Evolutionary conservation across 768 basidiomycete species (phyloP).

Genomic region (Porpolomopsis calyptriformis): DNA sequence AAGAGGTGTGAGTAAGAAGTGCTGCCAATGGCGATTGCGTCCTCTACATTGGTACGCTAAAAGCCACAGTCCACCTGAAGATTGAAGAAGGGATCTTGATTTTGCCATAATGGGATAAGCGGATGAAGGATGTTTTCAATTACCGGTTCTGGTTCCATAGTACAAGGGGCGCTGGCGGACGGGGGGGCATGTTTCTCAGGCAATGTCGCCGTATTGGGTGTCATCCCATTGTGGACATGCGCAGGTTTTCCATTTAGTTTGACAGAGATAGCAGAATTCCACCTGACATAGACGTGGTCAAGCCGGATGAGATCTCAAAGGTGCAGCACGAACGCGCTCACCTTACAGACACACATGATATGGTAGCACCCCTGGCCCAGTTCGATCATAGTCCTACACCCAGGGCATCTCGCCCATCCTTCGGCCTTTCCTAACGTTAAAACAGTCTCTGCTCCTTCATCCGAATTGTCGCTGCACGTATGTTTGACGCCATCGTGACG

Average conservation of each 20-base stretch:
- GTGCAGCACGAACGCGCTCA: not conserved
- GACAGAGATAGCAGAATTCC: constrained; percentile 8
- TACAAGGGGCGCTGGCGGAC: not conserved
- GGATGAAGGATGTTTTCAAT: not conserved
- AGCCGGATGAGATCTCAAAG: not conserved
- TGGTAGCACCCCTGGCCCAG: constrained; percentile 16
- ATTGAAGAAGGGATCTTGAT: not conserved
- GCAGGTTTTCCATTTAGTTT: constrained; percentile 7
- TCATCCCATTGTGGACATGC: constrained; percentile 7
- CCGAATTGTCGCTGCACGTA: not conserved
- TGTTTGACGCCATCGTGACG: not conserved
- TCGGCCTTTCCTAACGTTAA: constrained; percentile 32
- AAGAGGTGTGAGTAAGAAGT: too few relatives aligned
- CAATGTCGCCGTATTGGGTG: not conserved
- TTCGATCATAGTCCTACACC: constrained; percentile 47
- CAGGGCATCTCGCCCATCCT: constrained; percentile 55
- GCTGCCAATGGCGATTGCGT: too few relatives aligned
- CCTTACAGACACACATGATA: constrained; percentile 5
- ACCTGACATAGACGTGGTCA: not conserved
- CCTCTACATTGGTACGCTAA: not conserved
- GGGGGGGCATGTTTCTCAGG: constrained; percentile 1
- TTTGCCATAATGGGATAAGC: not conserved
- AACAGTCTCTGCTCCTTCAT: constrained; percentile 19
- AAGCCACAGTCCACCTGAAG: constrained; percentile 4
- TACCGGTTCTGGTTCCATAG: too few relatives aligned